These are phyloP conservation scores for Tetracladium setigerum DNA, from an alignment of 495 filamentous ascomycete species.

Conservation along the genomic window DNA sequence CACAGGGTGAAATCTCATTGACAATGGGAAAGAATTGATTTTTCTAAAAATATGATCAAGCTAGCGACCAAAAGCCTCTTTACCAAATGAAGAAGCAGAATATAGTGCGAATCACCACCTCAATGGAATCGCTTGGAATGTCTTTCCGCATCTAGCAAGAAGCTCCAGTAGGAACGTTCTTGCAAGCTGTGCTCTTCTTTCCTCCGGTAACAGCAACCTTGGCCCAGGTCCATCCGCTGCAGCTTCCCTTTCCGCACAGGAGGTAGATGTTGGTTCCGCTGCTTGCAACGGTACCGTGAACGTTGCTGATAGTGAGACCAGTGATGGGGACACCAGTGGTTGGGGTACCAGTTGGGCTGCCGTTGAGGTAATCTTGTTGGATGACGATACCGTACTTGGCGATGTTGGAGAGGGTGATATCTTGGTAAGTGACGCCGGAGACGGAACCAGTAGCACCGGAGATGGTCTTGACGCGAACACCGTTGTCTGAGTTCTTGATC, in stretches of 20 bases:
- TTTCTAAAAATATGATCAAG: no score
- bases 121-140: not conserved
- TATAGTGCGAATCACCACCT: no score
- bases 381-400: conserved; percentile 58
- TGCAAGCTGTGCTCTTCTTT: conserved; percentile 32
- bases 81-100: no score
- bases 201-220: conserved; percentile 40
- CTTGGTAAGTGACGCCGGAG: conserved; percentile 46
- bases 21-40: no score
- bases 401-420: conserved; percentile 51
- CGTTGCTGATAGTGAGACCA: conserved; percentile 40
- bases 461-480: conserved; percentile 58
- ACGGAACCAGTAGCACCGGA: conserved; percentile 49
- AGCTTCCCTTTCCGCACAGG: conserved; percentile 41
- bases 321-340: conserved; percentile 57
- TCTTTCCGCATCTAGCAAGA: conserved; percentile 25
- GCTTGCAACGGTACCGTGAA: conserved; percentile 42
- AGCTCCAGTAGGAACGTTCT: conserved; percentile 33
- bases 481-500: conserved; percentile 46
- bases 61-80: no score
- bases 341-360: conserved; percentile 50
- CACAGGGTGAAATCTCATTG: no score
- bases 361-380: conserved; percentile 63
- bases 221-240: conserved; percentile 42
- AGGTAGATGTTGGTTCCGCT: conserved; percentile 43